Conservation (phyloP, 2,329 filamentous ascomycete genomes). For the Phialocephala sp. region DNA sequence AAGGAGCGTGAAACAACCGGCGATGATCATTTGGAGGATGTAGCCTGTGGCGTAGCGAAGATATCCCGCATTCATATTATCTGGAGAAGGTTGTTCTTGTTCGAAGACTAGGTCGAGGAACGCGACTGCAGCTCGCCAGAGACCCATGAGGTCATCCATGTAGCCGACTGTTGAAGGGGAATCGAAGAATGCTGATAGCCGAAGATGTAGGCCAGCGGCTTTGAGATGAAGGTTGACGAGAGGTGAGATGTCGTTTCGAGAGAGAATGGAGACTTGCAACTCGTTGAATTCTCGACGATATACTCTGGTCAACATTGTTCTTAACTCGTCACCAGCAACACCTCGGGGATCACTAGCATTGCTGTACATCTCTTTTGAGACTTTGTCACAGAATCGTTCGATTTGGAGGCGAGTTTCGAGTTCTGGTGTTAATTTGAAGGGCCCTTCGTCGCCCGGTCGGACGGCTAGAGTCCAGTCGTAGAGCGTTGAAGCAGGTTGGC, state of each 20-base stretch:
- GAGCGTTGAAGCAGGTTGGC: slow-evolving; percentile 77
- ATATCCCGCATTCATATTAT: slow-evolving; percentile 50
- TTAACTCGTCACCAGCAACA: slow-evolving; percentile 69
- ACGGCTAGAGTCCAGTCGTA: slow-evolving; percentile 77
- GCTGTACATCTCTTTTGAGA: slow-evolving; percentile 80
- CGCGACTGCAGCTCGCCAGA: slow-evolving; percentile 73
- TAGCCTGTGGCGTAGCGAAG: slow-evolving; percentile 75
- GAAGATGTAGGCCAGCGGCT: slow-evolving; percentile 76
- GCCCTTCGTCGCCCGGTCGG: slow-evolving; percentile 63
- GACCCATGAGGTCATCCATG: slow-evolving; percentile 73
- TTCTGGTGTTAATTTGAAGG: slow-evolving; percentile 64
- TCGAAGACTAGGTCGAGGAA: slow-evolving; percentile 68
- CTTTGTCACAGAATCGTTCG: slow-evolving; percentile 77
- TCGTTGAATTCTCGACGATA: slow-evolving; percentile 70
- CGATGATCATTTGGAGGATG: slow-evolving; percentile 85
- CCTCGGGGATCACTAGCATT: slow-evolving; percentile 76
- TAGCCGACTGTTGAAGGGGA: slow-evolving; percentile 74
- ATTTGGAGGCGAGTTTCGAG: slow-evolving; percentile 73
- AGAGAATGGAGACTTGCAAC: slow-evolving; percentile 64
- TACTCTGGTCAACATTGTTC: slow-evolving; percentile 69
- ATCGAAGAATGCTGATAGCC: slow-evolving; percentile 82
- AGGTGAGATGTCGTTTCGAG: slow-evolving; percentile 58
- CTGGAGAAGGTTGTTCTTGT: slow-evolving; percentile 56
- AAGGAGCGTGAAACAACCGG: slow-evolving; percentile 76
- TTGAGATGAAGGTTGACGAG: slow-evolving; percentile 70